Evolutionary conservation across 2,329 filamentous ascomycete genomes (phyloP), one percentile per base, ranked within the genome.

Genomic region (Ophiostoma himal-ulmi): DNA sequence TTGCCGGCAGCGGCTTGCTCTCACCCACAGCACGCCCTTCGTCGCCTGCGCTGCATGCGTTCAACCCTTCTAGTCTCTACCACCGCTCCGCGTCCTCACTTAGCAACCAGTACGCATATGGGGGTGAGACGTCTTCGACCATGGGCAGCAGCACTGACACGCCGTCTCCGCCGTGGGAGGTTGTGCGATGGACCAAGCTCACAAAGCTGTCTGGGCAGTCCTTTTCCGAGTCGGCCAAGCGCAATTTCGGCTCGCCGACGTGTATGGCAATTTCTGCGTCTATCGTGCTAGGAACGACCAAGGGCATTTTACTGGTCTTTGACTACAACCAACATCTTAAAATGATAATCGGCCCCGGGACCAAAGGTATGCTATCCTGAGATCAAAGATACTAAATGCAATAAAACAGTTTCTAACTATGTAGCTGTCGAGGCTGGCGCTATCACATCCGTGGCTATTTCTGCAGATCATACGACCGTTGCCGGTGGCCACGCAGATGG

Each of bases 271-370:
- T 97, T 67, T 94, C 94, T 73, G 91, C 94, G 2, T 89, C 89
- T 10, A 96, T 99, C 75, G 92, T 94, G 17, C 81, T 99, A 69
- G 95, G 88, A 34, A 99, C 96, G 0, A 92, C 93, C 3, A 98
- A 97, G 79, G 95, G 96, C 69, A 89, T 97, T 79, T 91, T 98
- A 71, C 83, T 99, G 77, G 89, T 98, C 72, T 99, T 99, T 81
- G 96, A 99, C 82, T 98, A 97, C 79, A 93, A 96, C 78, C 95
- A 99, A 80, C 95, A 91, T 75, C 82, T 98, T 71, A 97, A 96
- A 80, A 90, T 91, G 75, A 96, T 98, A 71, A 93, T 99, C 73
- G 95, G 95, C 1, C 91, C 92, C 41, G 94, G 94, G 44, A 97
- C 94, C 0, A 97, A 95, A 84, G 91, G 91, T 91, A 80, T 75